Evolutionary conservation across 345 rosid species (phyloP).

Genomic region (Gossypium australe): DNA sequence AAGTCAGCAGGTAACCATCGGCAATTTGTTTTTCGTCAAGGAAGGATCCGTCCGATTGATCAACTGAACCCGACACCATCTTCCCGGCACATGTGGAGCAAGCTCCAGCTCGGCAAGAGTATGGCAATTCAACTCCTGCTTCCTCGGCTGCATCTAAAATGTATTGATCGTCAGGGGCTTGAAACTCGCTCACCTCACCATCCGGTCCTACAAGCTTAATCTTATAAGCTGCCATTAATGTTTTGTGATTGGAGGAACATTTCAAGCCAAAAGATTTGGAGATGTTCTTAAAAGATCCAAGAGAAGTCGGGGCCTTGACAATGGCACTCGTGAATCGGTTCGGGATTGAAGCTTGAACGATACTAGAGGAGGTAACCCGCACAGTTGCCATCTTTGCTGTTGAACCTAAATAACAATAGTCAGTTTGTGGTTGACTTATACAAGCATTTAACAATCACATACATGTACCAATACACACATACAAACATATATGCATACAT

Average conservation of each 20-base stretch:
- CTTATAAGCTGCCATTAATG: constrained; percentile 63
- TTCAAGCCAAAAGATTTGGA: constrained; percentile 56
- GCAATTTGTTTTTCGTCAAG: constrained; percentile 55
- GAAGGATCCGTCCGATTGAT: constrained; percentile 78
- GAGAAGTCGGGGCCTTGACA: constrained; percentile 22
- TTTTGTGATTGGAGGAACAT: constrained; percentile 38
- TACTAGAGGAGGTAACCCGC: constrained; percentile 34
- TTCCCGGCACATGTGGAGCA: constrained; percentile 84
- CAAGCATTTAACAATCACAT: too few species aligned
- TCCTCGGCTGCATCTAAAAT: constrained; percentile 77
- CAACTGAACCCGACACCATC: constrained; percentile 56
- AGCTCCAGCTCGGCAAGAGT: constrained; percentile 93
- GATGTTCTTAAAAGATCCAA: constrained; percentile 43
- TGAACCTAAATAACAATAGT: constrained; percentile 11
- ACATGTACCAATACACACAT: too few species aligned
- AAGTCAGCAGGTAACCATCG: constrained; percentile 63
- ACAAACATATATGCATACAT: too few species aligned
- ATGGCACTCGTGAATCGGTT: constrained; percentile 26
- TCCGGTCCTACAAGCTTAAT: constrained; percentile 72
- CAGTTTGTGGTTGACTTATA: not conserved
- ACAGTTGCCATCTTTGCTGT: constrained; percentile 46
- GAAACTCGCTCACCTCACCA: constrained; percentile 52
- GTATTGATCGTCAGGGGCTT: constrained; percentile 56
- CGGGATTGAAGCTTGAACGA: constrained; percentile 38
- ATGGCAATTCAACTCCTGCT: constrained; percentile 77